These are phyloP conservation scores for Cicer bijugum DNA, from an alignment of 306 rosid species.

Conservation along the genomic window DNA sequence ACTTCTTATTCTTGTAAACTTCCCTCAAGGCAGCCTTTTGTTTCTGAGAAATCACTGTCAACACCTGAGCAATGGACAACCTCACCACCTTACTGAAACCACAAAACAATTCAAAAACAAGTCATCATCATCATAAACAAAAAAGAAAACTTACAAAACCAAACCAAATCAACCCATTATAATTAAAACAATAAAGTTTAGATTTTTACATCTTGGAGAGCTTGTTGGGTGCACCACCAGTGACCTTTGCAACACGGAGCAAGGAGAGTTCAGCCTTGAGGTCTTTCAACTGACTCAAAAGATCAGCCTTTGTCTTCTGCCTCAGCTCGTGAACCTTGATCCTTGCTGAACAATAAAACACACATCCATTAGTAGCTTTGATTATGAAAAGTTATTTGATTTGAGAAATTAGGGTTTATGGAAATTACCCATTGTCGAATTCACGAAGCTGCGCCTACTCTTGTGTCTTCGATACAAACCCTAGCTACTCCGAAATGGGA, in stretches of 20 bases:
- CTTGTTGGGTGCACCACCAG: constrained; percentile 98
- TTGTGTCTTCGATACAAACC: constrained; percentile 47
- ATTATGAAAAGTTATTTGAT: neutral
- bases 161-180: neutral
- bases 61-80: constrained; percentile 86
- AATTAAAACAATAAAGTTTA: fast-evolving
- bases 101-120: neutral
- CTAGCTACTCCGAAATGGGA: constrained; percentile 36
- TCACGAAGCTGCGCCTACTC: constrained; percentile 52
- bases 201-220: constrained; percentile 84
- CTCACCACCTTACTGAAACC: constrained; percentile 90
- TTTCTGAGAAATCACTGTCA: constrained; percentile 96
- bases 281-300: constrained; percentile 83
- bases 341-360: constrained; percentile 63
- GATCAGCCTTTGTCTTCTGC: constrained; percentile 75
- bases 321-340: constrained; percentile 95
- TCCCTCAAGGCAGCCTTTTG: constrained; percentile 91
- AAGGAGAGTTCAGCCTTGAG: constrained; percentile 93
- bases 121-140: neutral
- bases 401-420: neutral
- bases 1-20: constrained; percentile 84
- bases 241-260: constrained; percentile 98
- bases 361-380: neutral
- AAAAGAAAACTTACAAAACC: neutral
- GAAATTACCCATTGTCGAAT: constrained; percentile 61